phyloP scores from a whole-genome alignment of 306 rosid genomes.

The Canavalia ensiformis region DNA sequence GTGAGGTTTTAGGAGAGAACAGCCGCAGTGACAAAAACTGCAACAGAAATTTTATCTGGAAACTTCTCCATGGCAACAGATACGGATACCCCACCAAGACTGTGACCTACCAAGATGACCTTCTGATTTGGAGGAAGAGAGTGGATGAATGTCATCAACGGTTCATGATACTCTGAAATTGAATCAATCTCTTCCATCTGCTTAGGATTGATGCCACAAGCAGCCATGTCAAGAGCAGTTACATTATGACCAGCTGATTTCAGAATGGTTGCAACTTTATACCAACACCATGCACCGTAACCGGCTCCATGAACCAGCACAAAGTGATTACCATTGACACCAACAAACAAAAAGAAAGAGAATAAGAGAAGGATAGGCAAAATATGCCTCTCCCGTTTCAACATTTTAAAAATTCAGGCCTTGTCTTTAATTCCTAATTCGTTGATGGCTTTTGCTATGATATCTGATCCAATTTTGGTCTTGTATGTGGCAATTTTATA shows the following conservation, averaged over 20 bases:
- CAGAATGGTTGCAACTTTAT: conserved; percentile 50
- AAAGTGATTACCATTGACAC: conserved; percentile 41
- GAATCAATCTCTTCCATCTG: conserved; percentile 42
- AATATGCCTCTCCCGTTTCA: not conserved
- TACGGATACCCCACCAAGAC: conserved; percentile 18
- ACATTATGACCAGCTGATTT: conserved; percentile 48
- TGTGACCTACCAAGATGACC: conserved; percentile 27
- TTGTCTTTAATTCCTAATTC: not conserved
- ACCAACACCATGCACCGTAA: conserved; percentile 71
- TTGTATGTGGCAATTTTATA: too few species aligned
- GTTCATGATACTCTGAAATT: conserved; percentile 16
- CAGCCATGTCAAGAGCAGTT: conserved; percentile 57
- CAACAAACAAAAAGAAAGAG: not conserved
- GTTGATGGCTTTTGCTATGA: not conserved
- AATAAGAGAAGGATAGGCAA: not conserved
- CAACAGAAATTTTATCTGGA: conserved; percentile 13
- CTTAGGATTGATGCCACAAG: conserved; percentile 54
- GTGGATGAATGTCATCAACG: conserved; percentile 7
- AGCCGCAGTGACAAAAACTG: conserved; percentile 1
- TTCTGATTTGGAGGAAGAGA: conserved; percentile 28
- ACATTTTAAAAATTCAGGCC: not conserved
- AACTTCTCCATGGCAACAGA: conserved; percentile 24
- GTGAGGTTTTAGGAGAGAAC: conserved; percentile 13
- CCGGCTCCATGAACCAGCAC: conserved; percentile 58
- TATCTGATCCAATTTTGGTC: too few species aligned